phyloP scores from a whole-genome alignment of 768 basidiomycete species.

The Hypsizygus marmoreus region DNA sequence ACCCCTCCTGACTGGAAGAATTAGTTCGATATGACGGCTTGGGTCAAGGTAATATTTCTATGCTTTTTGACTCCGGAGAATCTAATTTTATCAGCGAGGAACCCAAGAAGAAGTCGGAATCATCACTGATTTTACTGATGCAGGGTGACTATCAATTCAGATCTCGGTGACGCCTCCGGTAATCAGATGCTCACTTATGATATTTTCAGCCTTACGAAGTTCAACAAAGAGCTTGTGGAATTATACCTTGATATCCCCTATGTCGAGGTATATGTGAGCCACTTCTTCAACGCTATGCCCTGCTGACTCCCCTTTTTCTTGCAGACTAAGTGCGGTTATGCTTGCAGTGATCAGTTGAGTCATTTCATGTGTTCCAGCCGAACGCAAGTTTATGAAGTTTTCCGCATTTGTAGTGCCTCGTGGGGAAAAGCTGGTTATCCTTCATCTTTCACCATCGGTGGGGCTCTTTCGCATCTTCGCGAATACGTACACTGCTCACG shows the following conservation, averaged over 20 bases:
- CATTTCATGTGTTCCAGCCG: constrained; percentile 26
- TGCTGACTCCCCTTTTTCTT: constrained; percentile 15
- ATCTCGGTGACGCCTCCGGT: constrained; percentile 7
- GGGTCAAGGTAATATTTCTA: constrained; percentile 74
- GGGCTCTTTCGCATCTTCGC: constrained; percentile 24
- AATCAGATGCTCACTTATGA: constrained; percentile 12
- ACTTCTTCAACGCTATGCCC: constrained; percentile 3
- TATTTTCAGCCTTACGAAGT: constrained; percentile 69
- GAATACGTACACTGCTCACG: constrained; percentile 15
- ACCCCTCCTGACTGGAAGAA: constrained; percentile 15
- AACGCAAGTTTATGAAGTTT: constrained; percentile 28
- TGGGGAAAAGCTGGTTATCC: constrained; percentile 88
- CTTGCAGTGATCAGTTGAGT: constrained; percentile 88
- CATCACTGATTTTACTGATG: constrained; percentile 82
- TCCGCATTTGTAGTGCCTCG: constrained; percentile 53
- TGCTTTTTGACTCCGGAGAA: constrained; percentile 14
- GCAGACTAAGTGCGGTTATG: constrained; percentile 89
- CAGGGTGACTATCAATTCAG: constrained; percentile 41
- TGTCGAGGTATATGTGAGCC: constrained; percentile 45
- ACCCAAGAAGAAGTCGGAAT: constrained; percentile 79
- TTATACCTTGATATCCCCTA: constrained; percentile 84
- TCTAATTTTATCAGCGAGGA: constrained; percentile 45
- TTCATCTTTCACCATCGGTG: constrained; percentile 81
- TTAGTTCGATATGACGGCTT: constrained; percentile 91
- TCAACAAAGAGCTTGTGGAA: constrained; percentile 78